Base-by-base conservation (phyloP, 805 yeast genomes). In the Wickerhamiella sergipiensis region DNA sequence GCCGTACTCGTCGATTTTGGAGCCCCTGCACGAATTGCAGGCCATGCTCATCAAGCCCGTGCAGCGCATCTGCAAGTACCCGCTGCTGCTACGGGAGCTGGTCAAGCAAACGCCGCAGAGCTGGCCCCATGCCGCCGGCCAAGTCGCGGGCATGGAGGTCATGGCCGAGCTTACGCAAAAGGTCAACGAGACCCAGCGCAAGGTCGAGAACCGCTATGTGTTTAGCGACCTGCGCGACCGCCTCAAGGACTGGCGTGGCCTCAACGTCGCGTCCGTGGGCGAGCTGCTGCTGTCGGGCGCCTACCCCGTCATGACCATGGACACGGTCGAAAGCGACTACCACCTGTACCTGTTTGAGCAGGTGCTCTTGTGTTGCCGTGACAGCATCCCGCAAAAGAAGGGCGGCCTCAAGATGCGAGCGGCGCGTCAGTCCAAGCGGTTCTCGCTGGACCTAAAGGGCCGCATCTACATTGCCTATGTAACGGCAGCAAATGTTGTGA, bases 61-160 rank as follows among this genome's bases (percentile, higher is more conserved):
- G 39, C 99, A 92, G 70, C 77, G 99, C 56, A 74, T 92, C n/a
- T 86, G 96, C 73, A 86, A 89, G 64, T 92, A 92, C 66, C 98
- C 97, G 1, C 69, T 92, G 48, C 71, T 92, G 47, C 68, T 92
- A 43, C 58, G 60, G 59, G 92, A 86, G 62, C 71, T 92, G 49
- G 64, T 85, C 48, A 87, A 86, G 63, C 64, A 72, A 47, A 77
- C 87, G 10, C 82, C 79, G 38, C 63, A 64, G 13, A 63, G 67
- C 17, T 71, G 75, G 71, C 75, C 78, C 8, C 71, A 70, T 53
- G 79, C 78, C 59, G 77, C 74, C 53, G 97, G 90, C 64, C 70
- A 90, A 29, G 70, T 76, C 24, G 65, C 75, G 50, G 96, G 96
- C 1, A 70, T 78, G 50, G 78, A 77, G 29, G 79, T 87, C 21